Evolutionary conservation across 352 stramenopile genomes (phyloP).

Genomic region (Globisporangium carolinianum): DNA sequence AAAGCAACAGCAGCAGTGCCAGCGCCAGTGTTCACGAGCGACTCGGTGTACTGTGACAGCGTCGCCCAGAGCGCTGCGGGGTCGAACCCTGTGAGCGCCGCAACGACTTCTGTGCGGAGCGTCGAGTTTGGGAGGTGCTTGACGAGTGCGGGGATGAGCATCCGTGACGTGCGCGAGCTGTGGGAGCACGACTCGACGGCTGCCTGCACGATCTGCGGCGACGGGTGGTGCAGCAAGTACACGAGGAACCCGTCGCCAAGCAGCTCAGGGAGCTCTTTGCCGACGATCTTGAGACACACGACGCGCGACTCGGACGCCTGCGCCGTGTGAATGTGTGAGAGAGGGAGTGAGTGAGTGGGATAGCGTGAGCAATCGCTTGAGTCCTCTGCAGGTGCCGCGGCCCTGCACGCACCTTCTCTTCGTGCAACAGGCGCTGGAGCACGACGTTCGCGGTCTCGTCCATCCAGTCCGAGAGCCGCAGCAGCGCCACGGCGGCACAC

Average conservation of each 20-base stretch:
- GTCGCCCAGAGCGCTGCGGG: conserved; percentile 52
- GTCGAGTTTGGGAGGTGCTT: conserved; percentile 70
- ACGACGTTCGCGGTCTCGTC: conserved; percentile 78
- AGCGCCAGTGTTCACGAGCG: conserved; percentile 10
- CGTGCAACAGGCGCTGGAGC: conserved; percentile 71
- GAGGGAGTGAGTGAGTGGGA: not conserved
- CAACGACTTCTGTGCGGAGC: conserved; percentile 58
- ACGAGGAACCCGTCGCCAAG: conserved; percentile 79
- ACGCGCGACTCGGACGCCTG: conserved; percentile 62
- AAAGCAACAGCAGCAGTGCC: not conserved
- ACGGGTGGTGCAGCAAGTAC: conserved; percentile 75
- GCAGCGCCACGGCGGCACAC: conserved; percentile 63
- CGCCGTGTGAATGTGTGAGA: not conserved
- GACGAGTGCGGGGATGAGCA: conserved; percentile 77
- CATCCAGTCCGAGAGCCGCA: conserved; percentile 81
- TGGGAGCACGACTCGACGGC: conserved; percentile 78
- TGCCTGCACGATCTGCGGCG: conserved; percentile 63
- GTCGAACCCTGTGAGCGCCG: conserved; percentile 66
- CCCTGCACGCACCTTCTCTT: conserved; percentile 40
- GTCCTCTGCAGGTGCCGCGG: no score
- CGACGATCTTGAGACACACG: conserved; percentile 75
- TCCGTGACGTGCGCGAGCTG: conserved; percentile 66
- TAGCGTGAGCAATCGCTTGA: not conserved
- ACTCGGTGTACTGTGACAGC: conserved; percentile 63
- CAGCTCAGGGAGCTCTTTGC: conserved; percentile 73